These are phyloP conservation scores for Penicillium psychrofluorescens DNA, from an alignment of 495 filamentous ascomycete genomes.

Conservation along the genomic window DNA sequence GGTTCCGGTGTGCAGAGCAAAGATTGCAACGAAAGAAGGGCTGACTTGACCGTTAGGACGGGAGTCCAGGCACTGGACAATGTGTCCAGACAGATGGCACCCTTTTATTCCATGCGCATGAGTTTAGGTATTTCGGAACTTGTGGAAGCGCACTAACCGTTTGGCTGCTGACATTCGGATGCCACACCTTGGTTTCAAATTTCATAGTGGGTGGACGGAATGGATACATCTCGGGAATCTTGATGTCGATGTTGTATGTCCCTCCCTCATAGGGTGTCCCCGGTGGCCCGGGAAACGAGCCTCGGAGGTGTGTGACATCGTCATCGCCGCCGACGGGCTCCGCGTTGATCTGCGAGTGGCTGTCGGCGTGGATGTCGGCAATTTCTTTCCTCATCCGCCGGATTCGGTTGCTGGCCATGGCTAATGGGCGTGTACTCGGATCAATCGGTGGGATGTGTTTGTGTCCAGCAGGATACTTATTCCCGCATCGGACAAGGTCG, in stretches of 20 bases:
- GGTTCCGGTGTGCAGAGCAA: constrained; percentile 91
- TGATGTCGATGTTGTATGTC: constrained; percentile 74
- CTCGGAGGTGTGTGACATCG: constrained; percentile 78
- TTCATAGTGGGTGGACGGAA: constrained; percentile 90
- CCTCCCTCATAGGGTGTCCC: constrained; percentile 94
- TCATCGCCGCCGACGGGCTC: constrained; percentile 54
- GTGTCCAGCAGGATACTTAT: too few species aligned
- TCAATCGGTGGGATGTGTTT: background rate
- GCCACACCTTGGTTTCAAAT: constrained; percentile 95
- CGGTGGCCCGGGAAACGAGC: constrained; percentile 79
- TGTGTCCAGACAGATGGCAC: constrained; percentile 95
- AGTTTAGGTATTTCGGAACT: background rate
- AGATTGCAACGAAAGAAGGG: constrained; percentile 85
- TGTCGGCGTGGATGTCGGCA: constrained; percentile 74
- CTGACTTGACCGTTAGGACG: constrained; percentile 91
- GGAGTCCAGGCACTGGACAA: constrained; percentile 87
- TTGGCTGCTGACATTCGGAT: constrained; percentile 93
- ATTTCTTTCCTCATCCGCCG: constrained; percentile 91
- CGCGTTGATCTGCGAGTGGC: constrained; percentile 63
- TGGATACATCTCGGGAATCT: constrained; percentile 83
- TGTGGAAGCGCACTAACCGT: constrained; percentile 57
- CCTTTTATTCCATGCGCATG: constrained; percentile 40
- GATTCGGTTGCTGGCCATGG: constrained; percentile 69
- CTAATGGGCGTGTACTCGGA: background rate
- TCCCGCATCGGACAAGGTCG: background rate